Evolutionary conservation across 2,329 filamentous ascomycete species (phyloP).

Genomic region (Torrubiellomyces zombiae): DNA sequence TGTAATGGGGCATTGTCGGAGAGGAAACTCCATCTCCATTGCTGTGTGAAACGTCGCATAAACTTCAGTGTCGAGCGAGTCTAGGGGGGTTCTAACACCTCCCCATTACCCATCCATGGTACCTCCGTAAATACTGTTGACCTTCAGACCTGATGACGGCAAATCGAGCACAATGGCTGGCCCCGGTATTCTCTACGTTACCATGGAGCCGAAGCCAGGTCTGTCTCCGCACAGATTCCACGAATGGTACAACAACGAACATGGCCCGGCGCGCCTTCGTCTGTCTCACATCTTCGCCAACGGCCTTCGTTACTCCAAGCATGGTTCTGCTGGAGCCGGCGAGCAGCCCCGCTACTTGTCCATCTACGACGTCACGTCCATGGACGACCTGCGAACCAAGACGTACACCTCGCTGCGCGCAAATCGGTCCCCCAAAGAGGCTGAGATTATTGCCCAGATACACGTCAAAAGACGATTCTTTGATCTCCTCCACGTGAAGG

Average conservation of each 20-base stretch:
- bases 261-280: constrained; percentile 65
- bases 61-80: too few relatives aligned
- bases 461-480: constrained; percentile 56
- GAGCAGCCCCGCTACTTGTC: constrained; percentile 55
- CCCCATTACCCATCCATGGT: too few relatives aligned
- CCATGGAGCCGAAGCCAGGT: constrained; percentile 60
- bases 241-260: constrained; percentile 91
- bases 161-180: constrained; percentile 18
- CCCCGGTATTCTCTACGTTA: constrained; percentile 66
- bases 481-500: constrained; percentile 42
- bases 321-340: constrained; percentile 50
- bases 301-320: constrained; percentile 64
- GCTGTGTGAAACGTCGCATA: too few relatives aligned
- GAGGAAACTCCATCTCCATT: too few relatives aligned
- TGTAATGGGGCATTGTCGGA: too few relatives aligned
- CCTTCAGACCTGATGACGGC: too few relatives aligned
- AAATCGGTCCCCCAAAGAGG: constrained; percentile 35
- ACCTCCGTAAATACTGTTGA: too few relatives aligned
- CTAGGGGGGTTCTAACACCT: too few relatives aligned
- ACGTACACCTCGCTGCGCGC: constrained; percentile 52
- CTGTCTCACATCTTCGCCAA: constrained; percentile 57
- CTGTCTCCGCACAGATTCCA: constrained; percentile 58
- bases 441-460: constrained; percentile 35
- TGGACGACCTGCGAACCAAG: constrained; percentile 51
- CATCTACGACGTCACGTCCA: constrained; percentile 64